A percentile compares a stretch with the other conserved stretches of the same genome.
Evolutionary conservation across 441 rosid species (phyloP).

Genomic region (Adansonia gregorii): DNA sequence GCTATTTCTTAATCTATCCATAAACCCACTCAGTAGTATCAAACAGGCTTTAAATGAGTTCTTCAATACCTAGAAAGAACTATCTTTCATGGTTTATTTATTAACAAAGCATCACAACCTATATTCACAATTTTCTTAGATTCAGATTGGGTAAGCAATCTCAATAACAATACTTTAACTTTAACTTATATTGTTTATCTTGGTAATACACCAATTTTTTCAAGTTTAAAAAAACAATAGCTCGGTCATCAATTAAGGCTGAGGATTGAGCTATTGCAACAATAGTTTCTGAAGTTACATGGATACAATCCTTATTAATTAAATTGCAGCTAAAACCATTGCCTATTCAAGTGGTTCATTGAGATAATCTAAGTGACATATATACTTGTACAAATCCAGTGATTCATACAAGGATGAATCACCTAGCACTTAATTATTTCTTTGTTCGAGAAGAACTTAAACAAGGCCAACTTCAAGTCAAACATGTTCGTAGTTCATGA

Average conservation of each 20-base stretch:
- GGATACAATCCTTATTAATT: not conserved
- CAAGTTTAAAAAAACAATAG: not conserved
- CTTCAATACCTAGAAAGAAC: not conserved
- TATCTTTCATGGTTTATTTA: not conserved
- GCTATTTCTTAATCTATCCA: too few relatives aligned
- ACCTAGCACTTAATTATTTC: not conserved
- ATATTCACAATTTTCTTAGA: not conserved
- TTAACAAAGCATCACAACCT: not conserved
- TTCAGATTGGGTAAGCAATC: not conserved
- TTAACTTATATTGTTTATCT: not conserved
- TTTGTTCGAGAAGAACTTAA: not conserved
- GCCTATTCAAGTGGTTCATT: not conserved
- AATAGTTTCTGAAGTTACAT: not conserved
- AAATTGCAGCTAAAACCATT: not conserved
- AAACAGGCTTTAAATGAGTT: not conserved
- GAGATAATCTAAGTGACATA: not conserved
- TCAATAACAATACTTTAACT: not conserved
- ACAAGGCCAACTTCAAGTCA: not conserved
- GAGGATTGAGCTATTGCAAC: not conserved
- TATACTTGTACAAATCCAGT: not conserved
- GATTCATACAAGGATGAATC: not conserved
- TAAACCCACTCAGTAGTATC: too few relatives aligned
- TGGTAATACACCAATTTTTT: not conserved
- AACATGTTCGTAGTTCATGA: too few relatives aligned
- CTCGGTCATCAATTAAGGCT: not conserved